phyloP scores from a whole-genome alignment of 805 yeast species.

The Candida sakaeoensis region DNA sequence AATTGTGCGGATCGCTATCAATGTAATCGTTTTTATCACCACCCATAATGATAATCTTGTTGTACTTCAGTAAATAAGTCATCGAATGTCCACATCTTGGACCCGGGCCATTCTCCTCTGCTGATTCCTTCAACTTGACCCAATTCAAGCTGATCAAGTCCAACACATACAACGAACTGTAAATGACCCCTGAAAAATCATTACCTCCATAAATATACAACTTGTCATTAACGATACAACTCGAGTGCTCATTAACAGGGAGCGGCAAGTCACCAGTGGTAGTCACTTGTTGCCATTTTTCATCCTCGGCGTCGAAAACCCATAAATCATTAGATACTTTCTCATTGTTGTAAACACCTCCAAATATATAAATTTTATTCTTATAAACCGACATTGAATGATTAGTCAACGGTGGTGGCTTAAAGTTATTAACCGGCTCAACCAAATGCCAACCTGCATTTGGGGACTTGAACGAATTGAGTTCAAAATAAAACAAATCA shows the following conservation, averaged over 20 bases:
- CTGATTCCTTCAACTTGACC: slow-evolving; percentile 58
- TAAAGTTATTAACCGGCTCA: slow-evolving; percentile 43
- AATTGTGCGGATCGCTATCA: slow-evolving; percentile 41
- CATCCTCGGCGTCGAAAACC: slow-evolving; percentile 66
- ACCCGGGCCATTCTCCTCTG: slow-evolving; percentile 57
- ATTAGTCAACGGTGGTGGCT: slow-evolving; percentile 83
- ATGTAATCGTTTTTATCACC: slow-evolving; percentile 80
- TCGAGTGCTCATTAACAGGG: slow-evolving; percentile 89
- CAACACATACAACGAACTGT: slow-evolving; percentile 66
- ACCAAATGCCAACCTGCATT: slow-evolving; percentile 81
- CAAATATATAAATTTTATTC: slow-evolving; percentile 79
- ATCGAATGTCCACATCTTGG: slow-evolving; percentile 90
- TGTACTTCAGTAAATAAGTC: slow-evolving; percentile 61
- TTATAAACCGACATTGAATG: slow-evolving; percentile 84
- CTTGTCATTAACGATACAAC: slow-evolving; percentile 71
- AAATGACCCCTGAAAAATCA: slow-evolving; percentile 63
- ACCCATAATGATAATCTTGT: slow-evolving; percentile 82
- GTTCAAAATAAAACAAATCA: slow-evolving; percentile 82
- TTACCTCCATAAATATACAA: slow-evolving; percentile 91
- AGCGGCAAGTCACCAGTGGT: slow-evolving; percentile 76
- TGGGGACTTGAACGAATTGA: slow-evolving; percentile 79
- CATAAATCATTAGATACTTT: slow-evolving; percentile 73
- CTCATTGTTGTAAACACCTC: slow-evolving; percentile 75
- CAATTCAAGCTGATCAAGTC: slow-evolving; percentile 70
- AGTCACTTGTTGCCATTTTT: slow-evolving; percentile 67